These are phyloP conservation scores for Nepenthes alata DNA, from an alignment of 179 eudicot species.

Conservation along the genomic window DNA sequence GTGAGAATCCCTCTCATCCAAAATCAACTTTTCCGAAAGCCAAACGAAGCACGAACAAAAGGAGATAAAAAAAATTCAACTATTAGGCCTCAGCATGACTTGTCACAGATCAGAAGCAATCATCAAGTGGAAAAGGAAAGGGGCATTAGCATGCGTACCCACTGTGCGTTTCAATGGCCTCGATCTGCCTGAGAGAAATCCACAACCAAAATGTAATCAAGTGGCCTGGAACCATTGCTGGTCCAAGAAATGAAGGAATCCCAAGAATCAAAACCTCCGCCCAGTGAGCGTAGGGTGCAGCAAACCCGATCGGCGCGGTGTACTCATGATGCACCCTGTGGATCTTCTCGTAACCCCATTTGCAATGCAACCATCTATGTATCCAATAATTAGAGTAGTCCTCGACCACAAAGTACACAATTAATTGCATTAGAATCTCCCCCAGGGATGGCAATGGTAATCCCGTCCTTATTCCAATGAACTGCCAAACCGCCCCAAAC, in stretches of 20 bases:
- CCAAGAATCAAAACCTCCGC: conserved; percentile 82
- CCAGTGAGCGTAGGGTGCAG: conserved; percentile 96
- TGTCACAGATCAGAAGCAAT: conserved; percentile 14
- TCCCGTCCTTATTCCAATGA: conserved; percentile 74
- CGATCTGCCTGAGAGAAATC: conserved; percentile 89
- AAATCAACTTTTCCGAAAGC: conserved; percentile 17
- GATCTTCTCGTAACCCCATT: conserved; percentile 88
- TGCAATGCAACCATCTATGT: conserved; percentile 64
- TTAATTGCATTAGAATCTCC: conserved; percentile 55
- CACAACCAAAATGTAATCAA: conserved; percentile 89
- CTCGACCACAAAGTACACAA: conserved; percentile 68
- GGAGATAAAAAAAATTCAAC: conserved; percentile 8
- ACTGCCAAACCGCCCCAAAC: conserved; percentile 17
- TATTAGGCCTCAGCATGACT: conserved; percentile 10
- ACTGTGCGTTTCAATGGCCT: conserved; percentile 92
- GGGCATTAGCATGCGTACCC: conserved; percentile 57
- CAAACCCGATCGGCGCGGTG: conserved; percentile 75
- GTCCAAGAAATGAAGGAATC: conserved; percentile 82
- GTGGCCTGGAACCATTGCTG: conserved; percentile 86
- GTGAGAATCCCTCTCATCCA: conserved; percentile 10
- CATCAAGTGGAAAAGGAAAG: conserved; percentile 9
- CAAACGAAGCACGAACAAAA: conserved; percentile 12
- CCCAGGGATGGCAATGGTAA: conserved; percentile 72
- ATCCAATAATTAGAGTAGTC: conserved; percentile 86
- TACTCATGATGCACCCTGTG: conserved; percentile 91